Base-by-base conservation (phyloP, 2,329 filamentous ascomycete genomes). In the Neopestalotiopsis sp. region DNA sequence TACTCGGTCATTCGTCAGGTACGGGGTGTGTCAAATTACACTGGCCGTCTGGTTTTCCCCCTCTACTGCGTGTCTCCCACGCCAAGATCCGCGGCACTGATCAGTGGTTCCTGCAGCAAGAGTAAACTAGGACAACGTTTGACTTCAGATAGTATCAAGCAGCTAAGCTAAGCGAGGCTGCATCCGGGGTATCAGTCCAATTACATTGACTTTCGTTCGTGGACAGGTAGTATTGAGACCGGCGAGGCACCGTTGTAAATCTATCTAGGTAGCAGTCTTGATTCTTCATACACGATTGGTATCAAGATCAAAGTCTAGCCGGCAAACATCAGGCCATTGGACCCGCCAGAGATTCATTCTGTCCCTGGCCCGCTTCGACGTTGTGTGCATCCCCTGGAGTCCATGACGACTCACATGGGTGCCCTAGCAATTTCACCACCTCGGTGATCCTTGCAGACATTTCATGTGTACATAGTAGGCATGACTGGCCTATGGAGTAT, bases 361-460 rank as follows among this genome's bases (percentile, higher is more conserved):
- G n/a, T 59, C n/a, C 57, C 57, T 30, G 57, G 24, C 57, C 24
- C 24, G n/a, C 6, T 59, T 20, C 42, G 45, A 20, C 45, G 45
- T 53, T 53, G 45, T 7, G n/a, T 53, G 34, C n/a, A 14, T n/a
- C 17, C 17, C 17, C 57, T 61, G 59, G n/a, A 61, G 30, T 61
- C 59, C 59, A 14, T 61, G 28, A 34, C 32, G 34, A 61, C 59
- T 61, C 28, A 61, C 32, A 34, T 30, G 59, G 59, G 30, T 20
- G 30, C 34, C 59, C 59, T 61, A 34, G 59, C 20, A 61, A 61
- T 61, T 34, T 61, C 59, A 20, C 59, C 59, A 61, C 20, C 32
- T 53, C 9, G 17, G 17, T 53, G 45, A 53, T 53, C 45, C 45
- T 53, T 53, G 45, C n/a, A 53, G 45, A 53, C 45, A 53, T 20